These are phyloP conservation scores for Grammothele lineata DNA, from an alignment of 768 basidiomycete genomes.

Conservation along the genomic window DNA sequence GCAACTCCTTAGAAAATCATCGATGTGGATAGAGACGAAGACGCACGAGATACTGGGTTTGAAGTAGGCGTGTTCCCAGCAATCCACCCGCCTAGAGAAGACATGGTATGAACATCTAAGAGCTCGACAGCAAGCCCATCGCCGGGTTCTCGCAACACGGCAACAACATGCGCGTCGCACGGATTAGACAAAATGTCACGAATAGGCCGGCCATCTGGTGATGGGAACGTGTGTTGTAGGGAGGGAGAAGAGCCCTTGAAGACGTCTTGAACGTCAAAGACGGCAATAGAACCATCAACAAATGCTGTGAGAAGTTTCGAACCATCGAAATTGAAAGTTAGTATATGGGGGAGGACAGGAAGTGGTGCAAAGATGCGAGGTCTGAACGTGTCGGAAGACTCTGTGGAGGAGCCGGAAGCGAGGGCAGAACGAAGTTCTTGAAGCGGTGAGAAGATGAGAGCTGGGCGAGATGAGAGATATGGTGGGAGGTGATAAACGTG, in stretches of 20 bases:
- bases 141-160: conserved; percentile 44
- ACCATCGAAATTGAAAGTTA: conserved; percentile 58
- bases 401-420: conserved; percentile 31
- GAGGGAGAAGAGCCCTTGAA: conserved; percentile 41
- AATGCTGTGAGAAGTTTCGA: conserved; percentile 57
- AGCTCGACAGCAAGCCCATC: conserved; percentile 49
- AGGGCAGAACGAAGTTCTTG: conserved; percentile 55
- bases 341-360: conserved; percentile 41
- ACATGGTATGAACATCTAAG: conserved; percentile 50
- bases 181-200: conserved; percentile 65
- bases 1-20: background rate
- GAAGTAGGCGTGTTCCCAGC: conserved; percentile 42
- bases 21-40: too few species aligned
- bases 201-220: conserved; percentile 40
- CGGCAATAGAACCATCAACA: conserved; percentile 52
- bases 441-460: conserved; percentile 58
- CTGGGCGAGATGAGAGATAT: conserved; percentile 30
- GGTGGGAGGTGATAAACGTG: background rate
- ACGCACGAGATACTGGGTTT: conserved; percentile 57
- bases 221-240: conserved; percentile 46
- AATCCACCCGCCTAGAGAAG: conserved; percentile 49
- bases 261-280: conserved; percentile 53
- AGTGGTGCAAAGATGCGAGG: too few species aligned
- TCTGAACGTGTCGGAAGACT: too few species aligned
- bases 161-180: conserved; percentile 56